Evolutionary conservation across 305 asterid species (phyloP).

Genomic region (Striga hermonthica): DNA sequence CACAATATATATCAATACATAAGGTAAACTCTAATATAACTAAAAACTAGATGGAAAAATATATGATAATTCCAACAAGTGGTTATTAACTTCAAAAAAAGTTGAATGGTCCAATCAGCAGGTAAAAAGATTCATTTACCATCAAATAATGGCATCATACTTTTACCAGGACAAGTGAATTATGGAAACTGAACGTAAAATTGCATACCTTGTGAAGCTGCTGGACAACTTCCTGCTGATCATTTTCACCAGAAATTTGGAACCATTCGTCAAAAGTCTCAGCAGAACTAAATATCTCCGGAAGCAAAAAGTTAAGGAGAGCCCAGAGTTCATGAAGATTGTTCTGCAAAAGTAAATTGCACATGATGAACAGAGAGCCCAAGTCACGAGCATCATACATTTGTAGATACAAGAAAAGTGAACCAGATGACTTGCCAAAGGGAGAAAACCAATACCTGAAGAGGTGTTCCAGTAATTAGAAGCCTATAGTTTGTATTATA

Average conservation of each 20-base stretch:
- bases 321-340: constrained; percentile 99
- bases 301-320: constrained; percentile 91
- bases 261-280: constrained; percentile 99
- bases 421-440: neutral
- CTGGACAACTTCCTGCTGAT: constrained; percentile 98
- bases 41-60: too few relatives aligned
- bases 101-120: neutral
- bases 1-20: neutral
- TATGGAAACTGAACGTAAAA: constrained; percentile 6
- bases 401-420: neutral
- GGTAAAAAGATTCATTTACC: constrained; percentile 6
- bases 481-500: constrained; percentile 88
- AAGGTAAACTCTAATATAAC: too few relatives aligned
- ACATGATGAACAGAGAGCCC: constrained; percentile 23
- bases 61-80: too few relatives aligned
- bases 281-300: constrained; percentile 97
- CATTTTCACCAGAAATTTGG: constrained; percentile 97
- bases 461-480: constrained; percentile 97
- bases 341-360: constrained; percentile 55
- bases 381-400: neutral
- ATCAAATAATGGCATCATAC: constrained; percentile 9
- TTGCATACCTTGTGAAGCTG: constrained; percentile 91
- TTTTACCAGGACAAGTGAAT: constrained; percentile 12
- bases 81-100: too few relatives aligned
- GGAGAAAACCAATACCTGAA: constrained; percentile 56